Conservation (phyloP, 2,329 filamentous ascomycete species). For the Aureobasidium sp. region DNA sequence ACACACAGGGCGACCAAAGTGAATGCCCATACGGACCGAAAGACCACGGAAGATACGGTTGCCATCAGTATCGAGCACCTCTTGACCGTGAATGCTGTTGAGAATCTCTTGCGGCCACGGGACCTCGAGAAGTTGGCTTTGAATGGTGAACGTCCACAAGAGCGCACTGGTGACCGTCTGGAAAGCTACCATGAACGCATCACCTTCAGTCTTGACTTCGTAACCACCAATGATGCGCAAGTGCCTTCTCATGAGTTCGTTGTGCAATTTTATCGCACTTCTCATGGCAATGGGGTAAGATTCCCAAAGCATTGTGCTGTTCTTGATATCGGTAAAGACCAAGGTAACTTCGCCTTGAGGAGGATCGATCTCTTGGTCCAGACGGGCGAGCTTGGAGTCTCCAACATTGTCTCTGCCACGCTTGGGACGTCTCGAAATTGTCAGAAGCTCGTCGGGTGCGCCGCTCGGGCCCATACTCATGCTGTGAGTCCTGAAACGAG, state of each 20-base stretch:
- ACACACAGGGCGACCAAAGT: slow-evolving; percentile 90
- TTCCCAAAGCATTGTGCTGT: slow-evolving; percentile 93
- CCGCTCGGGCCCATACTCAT: slow-evolving; percentile 77
- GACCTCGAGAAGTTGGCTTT: slow-evolving; percentile 78
- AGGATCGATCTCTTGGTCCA: slow-evolving; percentile 85
- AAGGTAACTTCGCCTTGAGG: slow-evolving; percentile 87
- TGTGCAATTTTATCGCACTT: slow-evolving; percentile 94
- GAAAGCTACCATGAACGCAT: slow-evolving; percentile 99
- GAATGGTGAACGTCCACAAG: slow-evolving; percentile 93
- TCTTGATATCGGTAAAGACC: slow-evolving; percentile 98
- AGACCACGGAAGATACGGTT: slow-evolving; percentile 88
- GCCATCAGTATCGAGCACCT: slow-evolving; percentile 74
- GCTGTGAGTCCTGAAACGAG: slow-evolving; percentile 68
- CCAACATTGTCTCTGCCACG: slow-evolving; percentile 53
- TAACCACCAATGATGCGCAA: slow-evolving; percentile 91
- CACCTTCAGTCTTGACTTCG: slow-evolving; percentile 98
- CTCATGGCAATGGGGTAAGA: slow-evolving; percentile 92
- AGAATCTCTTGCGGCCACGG: slow-evolving; percentile 91
- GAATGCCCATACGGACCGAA: slow-evolving; percentile 94
- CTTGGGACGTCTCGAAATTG: slow-evolving; percentile 58
- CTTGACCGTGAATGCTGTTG: slow-evolving; percentile 75
- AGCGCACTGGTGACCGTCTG: slow-evolving; percentile 90
- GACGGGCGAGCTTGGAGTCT: slow-evolving; percentile 77
- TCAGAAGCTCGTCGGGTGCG: slow-evolving; percentile 63
- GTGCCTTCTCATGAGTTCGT: slow-evolving; percentile 91